These are phyloP conservation scores for Corymbia calophylla DNA, from an alignment of 441 rosid species.

Conservation along the genomic window DNA sequence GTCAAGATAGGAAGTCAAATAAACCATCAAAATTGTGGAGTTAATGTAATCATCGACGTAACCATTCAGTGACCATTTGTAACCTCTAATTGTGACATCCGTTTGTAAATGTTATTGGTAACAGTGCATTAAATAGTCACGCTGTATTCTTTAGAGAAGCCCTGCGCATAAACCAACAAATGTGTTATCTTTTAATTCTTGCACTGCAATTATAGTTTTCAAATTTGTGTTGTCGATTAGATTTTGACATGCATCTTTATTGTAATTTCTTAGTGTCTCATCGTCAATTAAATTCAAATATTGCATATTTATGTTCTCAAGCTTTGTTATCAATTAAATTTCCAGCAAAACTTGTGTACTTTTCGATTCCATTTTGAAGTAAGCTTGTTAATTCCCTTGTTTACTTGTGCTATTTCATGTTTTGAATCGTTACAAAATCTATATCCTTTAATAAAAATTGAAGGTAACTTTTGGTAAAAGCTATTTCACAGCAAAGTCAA, in stretches of 20 bases:
- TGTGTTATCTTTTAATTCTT: not conserved
- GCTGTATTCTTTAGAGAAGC: not conserved
- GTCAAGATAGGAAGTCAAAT: not conserved
- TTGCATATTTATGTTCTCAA: not conserved
- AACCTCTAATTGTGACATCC: not conserved
- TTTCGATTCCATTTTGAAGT: not conserved
- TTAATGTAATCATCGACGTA: not conserved
- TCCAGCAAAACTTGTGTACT: not conserved
- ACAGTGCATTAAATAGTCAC: not conserved
- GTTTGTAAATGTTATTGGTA: not conserved
- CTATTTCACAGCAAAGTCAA: not conserved
- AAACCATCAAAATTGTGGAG: not conserved
- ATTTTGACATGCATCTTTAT: not conserved
- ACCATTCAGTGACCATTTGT: not conserved
- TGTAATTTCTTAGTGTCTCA: not conserved
- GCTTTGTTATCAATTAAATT: not conserved
- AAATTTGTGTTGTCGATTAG: not conserved
- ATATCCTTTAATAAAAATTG: not conserved
- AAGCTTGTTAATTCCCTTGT: not conserved
- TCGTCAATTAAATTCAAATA: not conserved
- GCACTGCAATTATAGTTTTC: not conserved
- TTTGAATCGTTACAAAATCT: not conserved
- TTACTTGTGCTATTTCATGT: not conserved
- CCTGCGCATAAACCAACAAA: not conserved
- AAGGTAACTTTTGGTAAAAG: not conserved